These are phyloP conservation scores for Acorus calamus DNA, from an alignment of 106 monocot species.

Conservation along the genomic window DNA sequence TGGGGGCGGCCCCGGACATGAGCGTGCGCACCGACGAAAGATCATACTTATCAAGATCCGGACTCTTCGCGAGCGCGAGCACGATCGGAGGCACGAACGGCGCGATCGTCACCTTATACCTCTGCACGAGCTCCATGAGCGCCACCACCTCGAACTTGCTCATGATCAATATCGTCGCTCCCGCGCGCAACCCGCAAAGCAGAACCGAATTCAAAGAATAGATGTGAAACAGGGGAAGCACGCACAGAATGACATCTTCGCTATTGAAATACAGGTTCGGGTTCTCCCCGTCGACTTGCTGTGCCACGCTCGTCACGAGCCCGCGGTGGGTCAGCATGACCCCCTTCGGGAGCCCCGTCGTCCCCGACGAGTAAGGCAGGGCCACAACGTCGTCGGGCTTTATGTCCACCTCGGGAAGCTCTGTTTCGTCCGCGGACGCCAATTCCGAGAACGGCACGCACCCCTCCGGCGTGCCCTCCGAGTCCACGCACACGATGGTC, in stretches of 20 bases:
- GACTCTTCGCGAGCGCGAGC: conserved; percentile 41
- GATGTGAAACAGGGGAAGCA: conserved; percentile 76
- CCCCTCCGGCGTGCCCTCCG: conserved; percentile 17
- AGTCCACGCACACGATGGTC: conserved; percentile 32
- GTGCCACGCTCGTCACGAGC: conserved; percentile 61
- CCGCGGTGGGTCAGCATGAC: conserved; percentile 79
- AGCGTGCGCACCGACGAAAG: conserved; percentile 48
- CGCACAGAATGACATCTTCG: conserved; percentile 62
- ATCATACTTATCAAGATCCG: conserved; percentile 37
- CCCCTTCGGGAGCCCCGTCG: conserved; percentile 86
- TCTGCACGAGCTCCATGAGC: conserved; percentile 63
- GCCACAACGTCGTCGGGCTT: conserved; percentile 65
- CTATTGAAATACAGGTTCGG: conserved; percentile 46
- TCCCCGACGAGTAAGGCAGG: conserved; percentile 83
- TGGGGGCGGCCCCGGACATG: conserved; percentile 79
- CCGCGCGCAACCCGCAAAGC: conserved; percentile 56
- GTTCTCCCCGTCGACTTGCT: conserved; percentile 78
- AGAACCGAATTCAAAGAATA: conserved; percentile 69
- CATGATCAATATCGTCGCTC: conserved; percentile 54
- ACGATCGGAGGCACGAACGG: conserved; percentile 77
- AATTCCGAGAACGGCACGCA: conserved; percentile 48
- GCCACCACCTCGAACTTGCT: conserved; percentile 44
- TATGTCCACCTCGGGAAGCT: conserved; percentile 32
- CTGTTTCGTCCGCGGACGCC: conserved; percentile 18
- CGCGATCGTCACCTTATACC: conserved; percentile 40